Conservation (phyloP, 2,329 filamentous ascomycete genomes). For the Hypoxylon sp. region DNA sequence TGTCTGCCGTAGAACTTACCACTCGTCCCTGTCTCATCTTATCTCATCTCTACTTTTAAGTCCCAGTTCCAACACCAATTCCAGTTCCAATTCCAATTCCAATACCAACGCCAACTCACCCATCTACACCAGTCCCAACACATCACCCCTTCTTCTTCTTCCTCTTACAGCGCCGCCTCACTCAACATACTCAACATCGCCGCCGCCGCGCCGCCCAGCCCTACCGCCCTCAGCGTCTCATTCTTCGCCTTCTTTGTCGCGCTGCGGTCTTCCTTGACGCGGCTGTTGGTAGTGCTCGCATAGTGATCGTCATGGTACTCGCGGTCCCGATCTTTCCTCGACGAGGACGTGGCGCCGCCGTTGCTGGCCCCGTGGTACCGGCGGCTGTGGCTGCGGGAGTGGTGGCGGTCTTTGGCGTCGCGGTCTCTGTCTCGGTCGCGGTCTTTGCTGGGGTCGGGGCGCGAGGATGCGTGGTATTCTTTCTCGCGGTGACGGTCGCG, state of each 20-base stretch:
- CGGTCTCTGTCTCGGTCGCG: constrained; percentile 49
- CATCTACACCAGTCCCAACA: not conserved
- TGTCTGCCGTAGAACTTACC: no score
- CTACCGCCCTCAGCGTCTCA: constrained; percentile 67
- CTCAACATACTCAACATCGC: constrained; percentile 68
- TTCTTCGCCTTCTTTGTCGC: constrained; percentile 62
- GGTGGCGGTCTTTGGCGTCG: constrained; percentile 43
- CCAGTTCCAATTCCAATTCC: not conserved
- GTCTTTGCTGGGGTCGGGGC: constrained; percentile 40
- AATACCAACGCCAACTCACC: not conserved
- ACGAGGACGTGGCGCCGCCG: constrained; percentile 52
- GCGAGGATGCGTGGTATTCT: constrained; percentile 50
- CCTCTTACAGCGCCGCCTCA: constrained; percentile 65
- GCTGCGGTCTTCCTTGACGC: constrained; percentile 52
- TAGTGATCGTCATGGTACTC: constrained; percentile 48
- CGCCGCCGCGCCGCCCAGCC: constrained; percentile 70
- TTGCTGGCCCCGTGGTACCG: constrained; percentile 57
- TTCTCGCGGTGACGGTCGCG: constrained; percentile 56
- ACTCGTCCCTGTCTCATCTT: no score
- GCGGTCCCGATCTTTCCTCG: constrained; percentile 53
- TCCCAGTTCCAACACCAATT: not conserved
- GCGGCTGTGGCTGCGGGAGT: constrained; percentile 53
- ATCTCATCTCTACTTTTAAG: no score
- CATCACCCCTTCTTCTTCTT: no score
- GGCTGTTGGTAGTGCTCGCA: constrained; percentile 38